Evolutionary conservation across 2,329 filamentous ascomycete genomes (phyloP).

Genomic region (Colletotrichum musae): DNA sequence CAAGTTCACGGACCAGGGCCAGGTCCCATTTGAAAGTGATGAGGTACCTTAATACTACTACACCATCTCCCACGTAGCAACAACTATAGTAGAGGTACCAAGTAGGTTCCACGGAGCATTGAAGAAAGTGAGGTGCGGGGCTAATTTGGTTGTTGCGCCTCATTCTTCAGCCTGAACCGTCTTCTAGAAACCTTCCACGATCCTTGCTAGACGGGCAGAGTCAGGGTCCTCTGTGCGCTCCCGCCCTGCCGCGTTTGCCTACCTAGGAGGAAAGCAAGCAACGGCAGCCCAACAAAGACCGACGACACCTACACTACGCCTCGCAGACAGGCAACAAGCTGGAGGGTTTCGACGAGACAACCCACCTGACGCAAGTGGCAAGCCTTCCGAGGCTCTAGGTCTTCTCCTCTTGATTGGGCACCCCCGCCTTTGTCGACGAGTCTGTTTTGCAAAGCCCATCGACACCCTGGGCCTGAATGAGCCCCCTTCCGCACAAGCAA

Average conservation of each 20-base stretch:
- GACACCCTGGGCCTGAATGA: background rate
- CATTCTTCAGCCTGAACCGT: slow-evolving; percentile 37
- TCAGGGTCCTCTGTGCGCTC: slow-evolving; percentile 35
- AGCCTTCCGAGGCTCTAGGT: slow-evolving; percentile 9
- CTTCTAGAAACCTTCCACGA: slow-evolving; percentile 40
- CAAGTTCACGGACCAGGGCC: slow-evolving; percentile 24
- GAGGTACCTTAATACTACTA: slow-evolving; percentile 1
- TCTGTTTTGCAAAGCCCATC: slow-evolving; percentile 15
- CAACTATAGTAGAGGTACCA: background rate
- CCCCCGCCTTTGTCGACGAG: slow-evolving; percentile 11
- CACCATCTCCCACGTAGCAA: too few species aligned
- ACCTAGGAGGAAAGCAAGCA: background rate
- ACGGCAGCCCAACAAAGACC: background rate
- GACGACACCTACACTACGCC: background rate
- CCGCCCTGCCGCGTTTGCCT: slow-evolving; percentile 31
- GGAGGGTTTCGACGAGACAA: background rate
- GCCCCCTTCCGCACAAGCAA: background rate
- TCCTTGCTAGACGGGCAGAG: slow-evolving; percentile 22
- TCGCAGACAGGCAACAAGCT: background rate
- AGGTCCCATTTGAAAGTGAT: slow-evolving; percentile 21
- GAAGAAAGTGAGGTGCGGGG: slow-evolving; percentile 17
- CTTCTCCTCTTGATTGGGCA: background rate
- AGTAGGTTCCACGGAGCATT: slow-evolving; percentile 18
- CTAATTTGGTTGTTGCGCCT: slow-evolving; percentile 21
- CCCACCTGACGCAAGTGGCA: slow-evolving; percentile 1